Conservation (phyloP, 2,329 filamentous ascomycete species). For the Drechslerella stenobrocha region DNA sequence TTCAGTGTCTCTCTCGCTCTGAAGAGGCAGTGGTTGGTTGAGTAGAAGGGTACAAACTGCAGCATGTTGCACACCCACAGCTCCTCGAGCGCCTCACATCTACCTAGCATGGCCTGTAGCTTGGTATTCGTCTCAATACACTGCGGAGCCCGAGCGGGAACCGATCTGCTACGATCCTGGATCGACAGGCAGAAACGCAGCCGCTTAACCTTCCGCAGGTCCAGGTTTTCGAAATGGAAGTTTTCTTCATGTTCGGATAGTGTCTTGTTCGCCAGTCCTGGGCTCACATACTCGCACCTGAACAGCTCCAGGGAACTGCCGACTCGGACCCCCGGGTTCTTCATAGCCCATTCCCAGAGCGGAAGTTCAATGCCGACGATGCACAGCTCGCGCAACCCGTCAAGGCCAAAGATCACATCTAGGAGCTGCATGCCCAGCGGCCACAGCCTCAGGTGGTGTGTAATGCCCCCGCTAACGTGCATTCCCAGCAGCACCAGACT, state of each 20-base stretch:
- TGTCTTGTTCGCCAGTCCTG: background rate
- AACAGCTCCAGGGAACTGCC: conserved; percentile 12
- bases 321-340: conserved; percentile 2
- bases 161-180: background rate
- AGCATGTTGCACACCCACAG: conserved; percentile 28
- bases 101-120: conserved; percentile 9
- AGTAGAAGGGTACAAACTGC: conserved; percentile 16
- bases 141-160: background rate
- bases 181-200: conserved; percentile 26
- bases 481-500: conserved; percentile 17
- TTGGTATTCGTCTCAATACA: conserved; percentile 12
- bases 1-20: conserved; percentile 22
- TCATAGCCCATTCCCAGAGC: conserved; percentile 22
- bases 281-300: conserved; percentile 19
- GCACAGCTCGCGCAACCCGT: conserved; percentile 12
- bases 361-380: conserved; percentile 27
- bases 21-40: conserved; percentile 22
- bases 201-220: conserved; percentile 6
- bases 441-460: background rate
- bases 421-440: conserved; percentile 2
- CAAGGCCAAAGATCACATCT: conserved; percentile 22
- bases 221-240: conserved; percentile 21
- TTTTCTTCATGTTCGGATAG: conserved; percentile 19
- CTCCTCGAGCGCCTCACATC: conserved; percentile 15
- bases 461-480: too few relatives aligned